Conservation (phyloP, 2,329 filamentous ascomycete genomes). For the Ilyonectria destructans region DNA sequence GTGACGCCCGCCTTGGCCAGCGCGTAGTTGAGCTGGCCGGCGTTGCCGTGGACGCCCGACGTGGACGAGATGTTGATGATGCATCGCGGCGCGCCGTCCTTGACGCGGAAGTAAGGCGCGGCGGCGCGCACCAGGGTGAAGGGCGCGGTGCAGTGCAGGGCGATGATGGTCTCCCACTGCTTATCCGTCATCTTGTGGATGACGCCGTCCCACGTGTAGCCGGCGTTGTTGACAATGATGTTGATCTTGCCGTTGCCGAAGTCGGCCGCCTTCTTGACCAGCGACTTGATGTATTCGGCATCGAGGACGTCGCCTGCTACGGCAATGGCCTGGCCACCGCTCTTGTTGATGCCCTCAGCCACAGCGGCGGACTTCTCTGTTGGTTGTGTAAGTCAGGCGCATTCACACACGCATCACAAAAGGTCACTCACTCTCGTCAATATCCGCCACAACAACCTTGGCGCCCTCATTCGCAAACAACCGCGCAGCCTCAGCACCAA, state of each 20-base stretch:
- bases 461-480: slow-evolving; percentile 92
- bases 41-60: slow-evolving; percentile 87
- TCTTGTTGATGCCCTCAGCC: slow-evolving; percentile 78
- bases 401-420: background rate
- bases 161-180: slow-evolving; percentile 92
- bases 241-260: slow-evolving; percentile 92
- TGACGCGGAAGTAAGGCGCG: slow-evolving; percentile 89
- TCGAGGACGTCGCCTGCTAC: slow-evolving; percentile 85
- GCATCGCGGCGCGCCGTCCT: slow-evolving; percentile 83
- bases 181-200: slow-evolving; percentile 94
- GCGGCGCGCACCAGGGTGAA: slow-evolving; percentile 88
- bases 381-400: slow-evolving; percentile 5
- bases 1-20: slow-evolving; percentile 88
- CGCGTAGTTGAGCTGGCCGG: slow-evolving; percentile 92
- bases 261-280: slow-evolving; percentile 83
- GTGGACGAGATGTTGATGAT: slow-evolving; percentile 91
- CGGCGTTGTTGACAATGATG: slow-evolving; percentile 92
- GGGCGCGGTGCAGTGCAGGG: slow-evolving; percentile 87
- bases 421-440: slow-evolving; percentile 75
- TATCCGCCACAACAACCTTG: slow-evolving; percentile 87
- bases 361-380: slow-evolving; percentile 79
- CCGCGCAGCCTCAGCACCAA: slow-evolving; percentile 86
- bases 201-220: slow-evolving; percentile 93
- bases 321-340: slow-evolving; percentile 78
- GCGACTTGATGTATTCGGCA: slow-evolving; percentile 76